phyloP scores from a whole-genome alignment of 1,284 basidiomycete genomes.

The Malassezia nana region DNA sequence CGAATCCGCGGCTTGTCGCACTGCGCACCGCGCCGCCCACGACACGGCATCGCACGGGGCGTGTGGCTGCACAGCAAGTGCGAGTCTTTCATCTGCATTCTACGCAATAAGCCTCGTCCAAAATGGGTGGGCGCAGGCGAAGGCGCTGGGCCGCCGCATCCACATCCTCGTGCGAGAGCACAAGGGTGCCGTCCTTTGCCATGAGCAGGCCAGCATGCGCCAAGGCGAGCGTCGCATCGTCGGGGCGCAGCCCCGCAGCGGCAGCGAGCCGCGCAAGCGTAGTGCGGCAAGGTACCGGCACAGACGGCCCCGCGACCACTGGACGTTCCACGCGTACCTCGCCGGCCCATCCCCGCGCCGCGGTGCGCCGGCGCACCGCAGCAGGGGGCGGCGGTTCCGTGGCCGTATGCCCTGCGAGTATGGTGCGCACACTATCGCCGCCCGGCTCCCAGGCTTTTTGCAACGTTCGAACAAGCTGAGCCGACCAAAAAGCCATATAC shows the following conservation, averaged over 20 bases:
- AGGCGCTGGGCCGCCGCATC: constrained; percentile 3
- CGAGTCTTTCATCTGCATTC: constrained; percentile 9
- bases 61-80: constrained; percentile 9
- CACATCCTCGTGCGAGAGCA: constrained; percentile 1
- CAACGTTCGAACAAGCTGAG: constrained; percentile 72
- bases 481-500: constrained; percentile 84
- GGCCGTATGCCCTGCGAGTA: constrained; percentile 4
- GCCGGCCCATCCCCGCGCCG: constrained; percentile 19
- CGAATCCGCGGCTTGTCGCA: constrained; percentile 36
- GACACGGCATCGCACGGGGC: not conserved
- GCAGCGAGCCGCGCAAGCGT: constrained; percentile 56
- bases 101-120: constrained; percentile 16
- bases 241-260: constrained; percentile 68
- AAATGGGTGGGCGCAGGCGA: constrained; percentile 7
- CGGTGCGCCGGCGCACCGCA: constrained; percentile 4
- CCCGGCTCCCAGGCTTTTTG: constrained; percentile 51
- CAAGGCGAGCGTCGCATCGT: constrained; percentile 78
- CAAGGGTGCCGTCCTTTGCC: constrained; percentile 32
- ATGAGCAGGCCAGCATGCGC: constrained; percentile 72
- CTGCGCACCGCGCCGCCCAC: constrained; percentile 33
- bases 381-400: constrained; percentile 2
- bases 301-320: not conserved
- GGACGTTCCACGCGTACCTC: constrained; percentile 11
- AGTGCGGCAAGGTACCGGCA: constrained; percentile 21
- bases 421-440: not conserved